A percentile compares a stretch with the other conserved stretches of the same genome.
Evolutionary conservation across 805 yeast species (phyloP).

Genomic region (Candida sphagnicola): DNA sequence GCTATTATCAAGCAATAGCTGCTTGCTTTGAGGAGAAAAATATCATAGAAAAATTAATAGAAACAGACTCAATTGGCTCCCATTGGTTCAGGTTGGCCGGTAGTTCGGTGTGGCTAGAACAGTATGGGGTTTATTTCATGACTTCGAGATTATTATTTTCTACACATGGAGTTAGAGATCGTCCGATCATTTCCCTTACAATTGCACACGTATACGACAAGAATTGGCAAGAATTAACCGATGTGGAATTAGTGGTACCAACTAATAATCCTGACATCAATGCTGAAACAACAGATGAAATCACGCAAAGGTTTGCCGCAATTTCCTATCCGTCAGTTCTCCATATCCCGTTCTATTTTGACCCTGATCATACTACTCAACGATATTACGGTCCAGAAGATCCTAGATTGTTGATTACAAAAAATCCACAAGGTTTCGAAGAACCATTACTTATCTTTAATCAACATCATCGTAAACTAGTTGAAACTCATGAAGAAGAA

Average conservation of each 20-base stretch:
- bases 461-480: constrained; percentile 11
- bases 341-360: constrained; percentile 13
- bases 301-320: constrained; percentile 3
- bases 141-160: constrained; percentile 25
- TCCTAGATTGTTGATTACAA: constrained; percentile 19
- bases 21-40: background rate
- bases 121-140: constrained; percentile 29
- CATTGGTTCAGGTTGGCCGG: constrained; percentile 33
- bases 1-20: background rate
- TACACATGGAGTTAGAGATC: constrained; percentile 19
- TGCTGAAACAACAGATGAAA: background rate
- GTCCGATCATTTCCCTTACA: constrained; percentile 22
- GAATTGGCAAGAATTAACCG: constrained; percentile 19
- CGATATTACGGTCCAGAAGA: constrained; percentile 26
- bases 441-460: constrained; percentile 28
- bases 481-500: background rate
- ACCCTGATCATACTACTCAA: constrained; percentile 7
- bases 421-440: constrained; percentile 20
- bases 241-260: constrained; percentile 21
- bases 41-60: constrained; percentile 9
- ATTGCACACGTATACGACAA: constrained; percentile 20
- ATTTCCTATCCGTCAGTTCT: constrained; percentile 12
- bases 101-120: constrained; percentile 27
- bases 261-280: constrained; percentile 9
- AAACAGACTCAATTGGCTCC: constrained; percentile 8